A percentile compares a stretch with the other conserved stretches of the same genome.
Conservation (phyloP, 2,329 filamentous ascomycete species). For the Penicillium sp. region DNA sequence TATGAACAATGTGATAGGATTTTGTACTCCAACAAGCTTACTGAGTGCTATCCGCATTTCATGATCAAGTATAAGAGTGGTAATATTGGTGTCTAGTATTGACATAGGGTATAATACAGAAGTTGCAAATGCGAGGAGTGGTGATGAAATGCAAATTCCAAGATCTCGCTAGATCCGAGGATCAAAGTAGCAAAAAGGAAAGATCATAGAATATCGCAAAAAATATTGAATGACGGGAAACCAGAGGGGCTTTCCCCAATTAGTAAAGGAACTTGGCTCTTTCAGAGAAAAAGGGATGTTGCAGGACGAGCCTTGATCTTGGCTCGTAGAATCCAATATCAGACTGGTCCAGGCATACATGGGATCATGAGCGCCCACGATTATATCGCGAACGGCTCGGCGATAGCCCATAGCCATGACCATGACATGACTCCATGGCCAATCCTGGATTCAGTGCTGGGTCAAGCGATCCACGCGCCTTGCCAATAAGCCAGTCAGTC, state of each 20-base stretch:
- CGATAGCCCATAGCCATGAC: conserved; percentile 16
- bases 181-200: too few species aligned
- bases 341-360: too few species aligned
- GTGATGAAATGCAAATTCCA: background rate
- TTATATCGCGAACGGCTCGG: background rate
- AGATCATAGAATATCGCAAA: too few species aligned
- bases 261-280: too few species aligned
- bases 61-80: background rate
- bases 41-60: too few species aligned
- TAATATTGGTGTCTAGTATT: background rate
- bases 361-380: conserved; percentile 1
- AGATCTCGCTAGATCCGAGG: background rate
- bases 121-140: background rate
- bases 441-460: conserved; percentile 32
- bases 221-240: too few species aligned
- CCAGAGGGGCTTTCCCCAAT: too few species aligned
- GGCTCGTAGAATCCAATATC: too few species aligned
- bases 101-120: background rate
- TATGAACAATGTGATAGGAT: too few species aligned
- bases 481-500: conserved; percentile 92
- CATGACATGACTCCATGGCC: conserved; percentile 31
- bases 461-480: conserved; percentile 61
- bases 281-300: too few species aligned
- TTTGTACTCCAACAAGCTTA: too few species aligned
- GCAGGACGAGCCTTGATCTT: too few species aligned